phyloP scores from a whole-genome alignment of 2,329 filamentous ascomycete species.

The Zelopaecilomyces penicillatus region DNA sequence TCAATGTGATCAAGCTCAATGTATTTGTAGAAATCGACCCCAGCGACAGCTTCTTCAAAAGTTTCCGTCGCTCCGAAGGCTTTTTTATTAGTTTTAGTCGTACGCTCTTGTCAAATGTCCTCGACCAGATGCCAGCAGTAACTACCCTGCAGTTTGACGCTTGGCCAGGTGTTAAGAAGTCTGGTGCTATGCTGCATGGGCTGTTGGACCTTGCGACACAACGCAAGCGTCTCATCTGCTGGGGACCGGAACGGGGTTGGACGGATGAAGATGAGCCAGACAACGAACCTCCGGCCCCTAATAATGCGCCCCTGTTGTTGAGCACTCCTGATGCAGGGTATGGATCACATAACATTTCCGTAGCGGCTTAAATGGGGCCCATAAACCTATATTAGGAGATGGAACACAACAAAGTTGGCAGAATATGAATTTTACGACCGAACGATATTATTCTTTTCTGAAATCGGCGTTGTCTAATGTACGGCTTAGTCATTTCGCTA shows the following conservation, averaged over 20 bases:
- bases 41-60: conserved; percentile 56
- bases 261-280: conserved; percentile 39
- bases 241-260: conserved; percentile 63
- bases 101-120: conserved; percentile 46
- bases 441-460: too few relatives aligned
- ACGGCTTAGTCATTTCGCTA: too few relatives aligned
- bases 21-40: conserved; percentile 69
- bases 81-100: conserved; percentile 64
- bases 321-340: not conserved
- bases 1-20: conserved; percentile 48
- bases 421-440: too few relatives aligned
- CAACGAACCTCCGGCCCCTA: not conserved
- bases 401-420: not conserved
- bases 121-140: conserved; percentile 49
- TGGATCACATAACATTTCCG: conserved; percentile 10
- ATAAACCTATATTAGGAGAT: not conserved
- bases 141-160: conserved; percentile 61
- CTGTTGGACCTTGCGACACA: conserved; percentile 45
- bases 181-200: conserved; percentile 54
- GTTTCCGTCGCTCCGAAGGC: conserved; percentile 55
- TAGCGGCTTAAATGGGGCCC: conserved; percentile 9
- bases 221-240: conserved; percentile 47
- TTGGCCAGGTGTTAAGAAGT: conserved; percentile 55
- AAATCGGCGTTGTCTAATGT: too few relatives aligned
- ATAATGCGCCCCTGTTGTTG: not conserved